phyloP scores from a whole-genome alignment of 257 asterid species.

The Cordia subcordata region DNA sequence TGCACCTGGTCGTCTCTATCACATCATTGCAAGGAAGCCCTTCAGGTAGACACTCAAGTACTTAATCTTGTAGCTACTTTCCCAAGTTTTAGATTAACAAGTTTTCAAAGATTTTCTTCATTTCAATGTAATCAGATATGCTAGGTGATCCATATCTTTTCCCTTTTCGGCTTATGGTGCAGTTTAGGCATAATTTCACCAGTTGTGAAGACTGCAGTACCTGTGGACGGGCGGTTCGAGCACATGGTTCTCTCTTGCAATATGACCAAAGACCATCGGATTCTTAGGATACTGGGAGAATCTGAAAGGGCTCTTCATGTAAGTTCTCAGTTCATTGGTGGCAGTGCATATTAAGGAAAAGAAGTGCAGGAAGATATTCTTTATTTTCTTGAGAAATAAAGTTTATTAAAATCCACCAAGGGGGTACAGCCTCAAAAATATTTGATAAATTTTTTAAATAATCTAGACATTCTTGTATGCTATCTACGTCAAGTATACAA shows the following conservation, averaged over 20 bases:
- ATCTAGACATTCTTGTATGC: too few species aligned
- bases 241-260: conserved; percentile 93
- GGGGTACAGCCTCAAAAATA: too few species aligned
- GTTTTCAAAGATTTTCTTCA: not conserved
- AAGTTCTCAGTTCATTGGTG: conserved; percentile 30
- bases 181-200: conserved; percentile 72
- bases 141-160: not conserved
- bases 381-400: not conserved
- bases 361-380: not conserved
- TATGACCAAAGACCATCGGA: conserved; percentile 75
- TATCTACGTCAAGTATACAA: too few species aligned
- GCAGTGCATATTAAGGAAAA: not conserved
- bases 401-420: too few species aligned
- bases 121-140: too few species aligned
- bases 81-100: not conserved
- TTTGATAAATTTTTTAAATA: too few species aligned
- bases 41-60: conserved; percentile 54
- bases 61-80: not conserved
- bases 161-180: conserved; percentile 17
- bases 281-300: conserved; percentile 67
- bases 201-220: conserved; percentile 84
- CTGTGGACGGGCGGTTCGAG: conserved; percentile 96
- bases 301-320: conserved; percentile 72
- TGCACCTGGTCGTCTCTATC: conserved; percentile 98
- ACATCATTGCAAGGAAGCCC: conserved; percentile 82